Conservation (phyloP, 305 asterid species). For the Striga hermonthica region DNA sequence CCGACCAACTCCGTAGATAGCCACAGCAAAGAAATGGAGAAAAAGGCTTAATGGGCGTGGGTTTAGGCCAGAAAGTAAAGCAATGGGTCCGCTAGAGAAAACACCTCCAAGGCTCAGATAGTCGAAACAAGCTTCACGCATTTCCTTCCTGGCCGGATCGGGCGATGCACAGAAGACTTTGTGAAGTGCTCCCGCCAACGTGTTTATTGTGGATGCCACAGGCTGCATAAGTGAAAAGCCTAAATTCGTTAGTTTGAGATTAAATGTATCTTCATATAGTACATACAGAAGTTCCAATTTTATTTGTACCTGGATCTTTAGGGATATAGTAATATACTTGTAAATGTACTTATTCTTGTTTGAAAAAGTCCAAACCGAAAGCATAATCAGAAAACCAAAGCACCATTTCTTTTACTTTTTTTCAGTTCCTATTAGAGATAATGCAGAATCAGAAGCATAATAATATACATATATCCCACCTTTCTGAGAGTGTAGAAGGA, state of each 20-base stretch:
- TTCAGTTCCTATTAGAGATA: too few species aligned
- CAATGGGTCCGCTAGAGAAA: conserved; percentile 54
- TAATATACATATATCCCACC: conserved; percentile 32
- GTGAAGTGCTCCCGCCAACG: conserved; percentile 74
- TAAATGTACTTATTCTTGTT: too few species aligned
- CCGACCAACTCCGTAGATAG: conserved; percentile 68
- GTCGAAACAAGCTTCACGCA: conserved; percentile 73
- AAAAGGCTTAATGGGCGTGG: conserved; percentile 70
- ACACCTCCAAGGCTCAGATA: conserved; percentile 70
- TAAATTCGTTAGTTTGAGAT: background rate
- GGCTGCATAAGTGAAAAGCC: conserved; percentile 51
- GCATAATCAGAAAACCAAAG: too few species aligned
- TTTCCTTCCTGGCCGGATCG: conserved; percentile 69
- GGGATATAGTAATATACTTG: too few species aligned
- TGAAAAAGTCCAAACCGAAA: too few species aligned
- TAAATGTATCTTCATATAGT: too few species aligned
- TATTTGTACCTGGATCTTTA: too few species aligned
- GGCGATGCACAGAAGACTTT: conserved; percentile 72
- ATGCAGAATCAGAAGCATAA: background rate
- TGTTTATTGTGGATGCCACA: conserved; percentile 74
- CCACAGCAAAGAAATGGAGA: conserved; percentile 71
- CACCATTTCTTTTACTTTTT: too few species aligned
- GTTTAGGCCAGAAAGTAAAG: conserved; percentile 68
- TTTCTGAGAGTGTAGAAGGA: conserved; percentile 73
- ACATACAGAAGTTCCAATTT: too few species aligned